Percentiles rank a stretch among this genome's conserved stretches.
These are phyloP conservation scores for Mycena crocata DNA, from an alignment of 768 basidiomycete genomes.

Conservation along the genomic window DNA sequence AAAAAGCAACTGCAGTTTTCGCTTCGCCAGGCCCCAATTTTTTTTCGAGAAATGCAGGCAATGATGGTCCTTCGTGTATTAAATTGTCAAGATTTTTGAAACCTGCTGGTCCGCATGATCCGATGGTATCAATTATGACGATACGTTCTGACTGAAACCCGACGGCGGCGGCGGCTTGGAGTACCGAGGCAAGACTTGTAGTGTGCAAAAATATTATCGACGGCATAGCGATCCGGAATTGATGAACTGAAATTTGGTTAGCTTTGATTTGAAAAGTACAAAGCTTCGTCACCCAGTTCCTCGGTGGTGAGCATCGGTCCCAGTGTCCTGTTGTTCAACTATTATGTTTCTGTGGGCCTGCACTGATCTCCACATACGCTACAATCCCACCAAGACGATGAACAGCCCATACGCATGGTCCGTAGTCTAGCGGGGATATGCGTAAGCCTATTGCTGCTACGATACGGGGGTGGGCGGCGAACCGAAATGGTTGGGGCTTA, in stretches of 20 bases:
- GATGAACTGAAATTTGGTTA: slow-evolving; percentile 42
- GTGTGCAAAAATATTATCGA: slow-evolving; percentile 47
- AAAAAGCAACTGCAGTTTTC: slow-evolving; percentile 58
- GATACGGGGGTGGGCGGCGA: slow-evolving; percentile 23
- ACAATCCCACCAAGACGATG: slow-evolving; percentile 56
- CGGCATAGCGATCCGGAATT: slow-evolving; percentile 49
- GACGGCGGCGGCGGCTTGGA: slow-evolving; percentile 41
- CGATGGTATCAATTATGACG: slow-evolving; percentile 41
- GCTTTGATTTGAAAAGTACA: not conserved
- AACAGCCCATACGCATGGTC: slow-evolving; percentile 51
- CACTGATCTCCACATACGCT: slow-evolving; percentile 45
- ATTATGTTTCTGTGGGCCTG: not conserved
- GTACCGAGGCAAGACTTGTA: slow-evolving; percentile 42
- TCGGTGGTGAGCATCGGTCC: slow-evolving; percentile 31
- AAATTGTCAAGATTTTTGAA: slow-evolving; percentile 40
- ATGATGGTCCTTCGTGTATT: slow-evolving; percentile 42
- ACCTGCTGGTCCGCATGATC: slow-evolving; percentile 4
- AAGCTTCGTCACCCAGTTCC: slow-evolving; percentile 29
- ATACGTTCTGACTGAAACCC: slow-evolving; percentile 39
- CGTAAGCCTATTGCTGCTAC: not conserved
- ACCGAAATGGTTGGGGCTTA: slow-evolving; percentile 59
- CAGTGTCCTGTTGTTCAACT: slow-evolving; percentile 25
- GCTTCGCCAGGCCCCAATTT: slow-evolving; percentile 53
- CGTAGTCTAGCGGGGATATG: slow-evolving; percentile 45
- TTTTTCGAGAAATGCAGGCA: slow-evolving; percentile 51